phyloP scores from a whole-genome alignment of 2,329 filamentous ascomycete genomes.

The Cercospora citrullina region DNA sequence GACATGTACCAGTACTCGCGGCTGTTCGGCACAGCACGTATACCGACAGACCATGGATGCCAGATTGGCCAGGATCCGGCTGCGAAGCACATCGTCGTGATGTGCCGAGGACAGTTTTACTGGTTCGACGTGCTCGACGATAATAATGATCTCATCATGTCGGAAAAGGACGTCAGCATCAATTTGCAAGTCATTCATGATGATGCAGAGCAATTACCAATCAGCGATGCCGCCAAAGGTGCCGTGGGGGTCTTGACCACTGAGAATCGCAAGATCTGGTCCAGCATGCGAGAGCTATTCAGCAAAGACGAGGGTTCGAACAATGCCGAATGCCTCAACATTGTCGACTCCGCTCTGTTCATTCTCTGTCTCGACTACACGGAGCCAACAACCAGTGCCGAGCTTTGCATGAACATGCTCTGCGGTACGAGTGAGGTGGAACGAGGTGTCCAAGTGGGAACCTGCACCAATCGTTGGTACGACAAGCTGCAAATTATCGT shows the following conservation, averaged over 20 bases:
- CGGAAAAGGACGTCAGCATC: slow-evolving; percentile 85
- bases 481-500: slow-evolving; percentile 99
- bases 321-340: slow-evolving; percentile 92
- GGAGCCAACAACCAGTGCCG: slow-evolving; percentile 75
- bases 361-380: slow-evolving; percentile 90
- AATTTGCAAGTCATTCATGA: slow-evolving; percentile 91
- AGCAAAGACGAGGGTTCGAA: slow-evolving; percentile 85
- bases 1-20: slow-evolving; percentile 99
- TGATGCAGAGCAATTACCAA: slow-evolving; percentile 83
- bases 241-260: slow-evolving; percentile 92
- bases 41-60: slow-evolving; percentile 91
- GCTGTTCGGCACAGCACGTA: slow-evolving; percentile 89
- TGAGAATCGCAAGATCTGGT: slow-evolving; percentile 96
- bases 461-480: slow-evolving; percentile 98
- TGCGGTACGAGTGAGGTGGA: slow-evolving; percentile 92
- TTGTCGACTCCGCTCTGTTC: slow-evolving; percentile 92
- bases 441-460: slow-evolving; percentile 91
- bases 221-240: slow-evolving; percentile 92
- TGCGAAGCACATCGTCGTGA: slow-evolving; percentile 89
- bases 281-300: slow-evolving; percentile 81
- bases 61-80: slow-evolving; percentile 91
- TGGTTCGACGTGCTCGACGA: slow-evolving; percentile 98
- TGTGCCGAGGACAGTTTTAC: slow-evolving; percentile 95
- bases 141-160: slow-evolving; percentile 95
- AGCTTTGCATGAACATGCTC: slow-evolving; percentile 97